Conservation (phyloP, 768 basidiomycete genomes). For the Boletellus emodensis region DNA sequence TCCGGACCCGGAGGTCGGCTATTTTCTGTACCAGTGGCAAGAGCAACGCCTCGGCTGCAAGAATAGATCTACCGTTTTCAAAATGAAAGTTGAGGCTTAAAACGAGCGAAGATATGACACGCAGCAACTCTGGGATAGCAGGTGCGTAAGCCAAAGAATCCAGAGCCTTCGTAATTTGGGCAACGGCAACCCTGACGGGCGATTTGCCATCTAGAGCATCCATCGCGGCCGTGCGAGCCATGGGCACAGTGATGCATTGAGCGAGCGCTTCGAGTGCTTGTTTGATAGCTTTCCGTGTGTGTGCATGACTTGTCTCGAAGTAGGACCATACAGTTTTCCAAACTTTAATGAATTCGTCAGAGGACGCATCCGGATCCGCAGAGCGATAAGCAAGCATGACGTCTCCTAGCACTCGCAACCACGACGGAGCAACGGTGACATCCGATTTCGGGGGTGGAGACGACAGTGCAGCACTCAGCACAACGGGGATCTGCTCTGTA, state of each 20-base stretch:
- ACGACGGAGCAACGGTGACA: conserved; percentile 61
- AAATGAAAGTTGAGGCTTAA: conserved; percentile 52
- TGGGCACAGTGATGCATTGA: conserved; percentile 64
- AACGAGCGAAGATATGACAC: conserved; percentile 67
- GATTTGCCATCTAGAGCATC: conserved; percentile 47
- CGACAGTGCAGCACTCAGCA: conserved; percentile 65
- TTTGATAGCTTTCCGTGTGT: conserved; percentile 60
- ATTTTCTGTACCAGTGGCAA: conserved; percentile 66
- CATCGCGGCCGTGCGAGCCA: conserved; percentile 50
- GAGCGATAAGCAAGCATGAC: conserved; percentile 63
- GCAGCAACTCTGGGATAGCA: conserved; percentile 77
- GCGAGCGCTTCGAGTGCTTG: conserved; percentile 60
- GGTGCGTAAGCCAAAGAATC: conserved; percentile 70
- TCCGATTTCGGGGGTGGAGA: conserved; percentile 72
- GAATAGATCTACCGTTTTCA: conserved; percentile 36
- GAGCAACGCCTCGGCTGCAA: conserved; percentile 68
- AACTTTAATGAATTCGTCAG: conserved; percentile 53
- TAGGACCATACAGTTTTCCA: conserved; percentile 79
- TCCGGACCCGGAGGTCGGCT: conserved; percentile 69
- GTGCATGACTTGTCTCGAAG: conserved; percentile 63
- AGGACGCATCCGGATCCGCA: conserved; percentile 46
- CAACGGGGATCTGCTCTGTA: conserved; percentile 51
- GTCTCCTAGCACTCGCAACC: conserved; percentile 74
- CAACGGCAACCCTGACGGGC: conserved; percentile 58
- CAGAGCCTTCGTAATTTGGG: conserved; percentile 62